A percentile compares a stretch with the other conserved stretches of the same genome.
Evolutionary conservation across 768 basidiomycete species (phyloP).

Genomic region (Xanthoconium stramineum): DNA sequence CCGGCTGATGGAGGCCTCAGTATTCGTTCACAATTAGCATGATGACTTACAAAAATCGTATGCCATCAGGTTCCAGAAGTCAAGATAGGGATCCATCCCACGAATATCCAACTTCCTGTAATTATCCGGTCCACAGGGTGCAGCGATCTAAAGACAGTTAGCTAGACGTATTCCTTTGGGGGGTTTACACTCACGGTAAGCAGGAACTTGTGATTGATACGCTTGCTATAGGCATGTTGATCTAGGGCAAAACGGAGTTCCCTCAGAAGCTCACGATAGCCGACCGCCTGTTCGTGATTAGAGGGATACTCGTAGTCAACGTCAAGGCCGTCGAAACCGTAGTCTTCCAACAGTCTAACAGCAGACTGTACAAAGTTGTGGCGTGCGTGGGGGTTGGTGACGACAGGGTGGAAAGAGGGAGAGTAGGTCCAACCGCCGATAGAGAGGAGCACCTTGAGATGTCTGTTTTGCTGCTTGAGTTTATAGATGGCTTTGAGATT

Average conservation of each 20-base stretch:
- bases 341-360: constrained; percentile 81
- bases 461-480: constrained; percentile 82
- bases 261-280: constrained; percentile 78
- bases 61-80: constrained; percentile 98
- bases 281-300: constrained; percentile 70
- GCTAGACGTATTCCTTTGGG: not conserved
- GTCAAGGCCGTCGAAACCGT: constrained; percentile 89
- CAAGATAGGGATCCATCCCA: constrained; percentile 86
- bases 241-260: constrained; percentile 78
- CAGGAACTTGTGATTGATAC: constrained; percentile 60
- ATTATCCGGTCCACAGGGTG: constrained; percentile 87
- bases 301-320: constrained; percentile 93
- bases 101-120: constrained; percentile 73
- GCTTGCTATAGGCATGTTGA: constrained; percentile 62
- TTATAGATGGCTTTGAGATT: constrained; percentile 93
- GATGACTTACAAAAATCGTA: constrained; percentile 70
- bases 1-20: constrained; percentile 48
- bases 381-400: constrained; percentile 59
- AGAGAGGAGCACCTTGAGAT: constrained; percentile 76
- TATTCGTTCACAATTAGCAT: constrained; percentile 1
- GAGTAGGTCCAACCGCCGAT: constrained; percentile 98
- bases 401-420: constrained; percentile 79
- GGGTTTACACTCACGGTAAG: constrained; percentile 58
- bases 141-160: constrained; percentile 61
- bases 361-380: constrained; percentile 78